These are phyloP conservation scores for Lyophyllum semitale DNA, from an alignment of 768 basidiomycete genomes.

Conservation along the genomic window DNA sequence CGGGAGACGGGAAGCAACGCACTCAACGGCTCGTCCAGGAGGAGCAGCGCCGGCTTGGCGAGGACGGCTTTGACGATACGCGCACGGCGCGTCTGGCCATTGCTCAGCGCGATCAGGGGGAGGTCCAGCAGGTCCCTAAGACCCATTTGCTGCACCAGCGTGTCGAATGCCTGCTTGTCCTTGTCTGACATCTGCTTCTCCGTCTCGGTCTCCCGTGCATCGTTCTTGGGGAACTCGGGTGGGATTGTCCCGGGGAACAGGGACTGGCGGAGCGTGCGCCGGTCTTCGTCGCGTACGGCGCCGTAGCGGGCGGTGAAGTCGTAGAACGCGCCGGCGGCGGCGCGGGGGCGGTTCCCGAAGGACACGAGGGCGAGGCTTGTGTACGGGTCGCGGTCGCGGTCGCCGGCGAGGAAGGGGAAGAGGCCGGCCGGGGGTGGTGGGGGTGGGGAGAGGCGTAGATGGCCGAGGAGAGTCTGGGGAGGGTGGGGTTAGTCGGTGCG, in stretches of 20 bases:
- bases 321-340: constrained; percentile 73
- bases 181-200: constrained; percentile 18
- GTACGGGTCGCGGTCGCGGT: constrained; percentile 44
- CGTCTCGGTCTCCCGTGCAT: constrained; percentile 20
- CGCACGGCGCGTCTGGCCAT: constrained; percentile 89
- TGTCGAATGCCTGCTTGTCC: constrained; percentile 44
- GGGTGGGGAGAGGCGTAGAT: constrained; percentile 67
- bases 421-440: constrained; percentile 65
- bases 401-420: constrained; percentile 68
- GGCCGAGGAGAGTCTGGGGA: constrained; percentile 64
- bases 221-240: constrained; percentile 25
- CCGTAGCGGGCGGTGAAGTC: constrained; percentile 95
- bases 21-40: constrained; percentile 95
- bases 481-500: not conserved
- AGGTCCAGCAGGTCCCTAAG: constrained; percentile 71
- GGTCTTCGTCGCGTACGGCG: constrained; percentile 83
- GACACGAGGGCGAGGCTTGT: constrained; percentile 58
- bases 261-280: constrained; percentile 70
- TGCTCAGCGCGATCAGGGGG: constrained; percentile 83
- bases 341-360: constrained; percentile 62
- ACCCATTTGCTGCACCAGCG: constrained; percentile 56
- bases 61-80: constrained; percentile 80
- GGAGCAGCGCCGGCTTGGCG: constrained; percentile 65
- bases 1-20: constrained; percentile 25
- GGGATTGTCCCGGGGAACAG: constrained; percentile 58